Base-by-base conservation (phyloP, 2,329 filamentous ascomycete genomes). In the Arthrobotrys iridis region DNA sequence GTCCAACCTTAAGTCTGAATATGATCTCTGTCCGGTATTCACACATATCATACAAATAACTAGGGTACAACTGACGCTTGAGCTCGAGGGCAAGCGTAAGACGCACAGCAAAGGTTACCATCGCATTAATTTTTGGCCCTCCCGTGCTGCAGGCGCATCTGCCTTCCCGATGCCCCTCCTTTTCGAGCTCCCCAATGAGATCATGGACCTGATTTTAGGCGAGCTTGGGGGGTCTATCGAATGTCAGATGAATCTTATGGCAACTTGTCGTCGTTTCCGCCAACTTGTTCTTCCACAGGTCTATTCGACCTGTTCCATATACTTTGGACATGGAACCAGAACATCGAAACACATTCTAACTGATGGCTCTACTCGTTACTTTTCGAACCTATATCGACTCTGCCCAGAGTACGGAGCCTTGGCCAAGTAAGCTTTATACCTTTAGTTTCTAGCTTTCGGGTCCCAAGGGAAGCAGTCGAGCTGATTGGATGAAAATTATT, bases 241-340 rank as follows among this genome's bases (percentile, higher is more conserved):
- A 5, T 52, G 26, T n/a, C 10, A 33, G 26, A 2, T 52, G 7
- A 20, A 8, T 5, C 28, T 52, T 2, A 52, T 33, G 28, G 18
- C 15, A 20, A 63, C 59, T 40, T 63, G 59, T 7, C 41, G 15
- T 8, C 59, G n/a, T 3, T 50, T 63, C 28, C 41, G 46, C 15
- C 8, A 26, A 41, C 28, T 40, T 10, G 30, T 40, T 18, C 20
- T 50, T 6, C 59, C 43, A 1, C 45, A 20, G 4, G 8, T 63
- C 10, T 63, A 63, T 30, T 50, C 43, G 0, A 5, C 7, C 11
- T 48, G 26, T 22, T 4, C 0, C n/a, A 22, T 62, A n/a, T 8
- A 26, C 2, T 28, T 40, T 41, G 13, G 35, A 13, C 5, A 7
- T 18, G 26, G 7, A 13, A 20, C 4, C 1, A 4, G 26, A 22